These are phyloP conservation scores for Luffa aegyptiaca DNA, from an alignment of 306 rosid genomes.

Conservation along the genomic window DNA sequence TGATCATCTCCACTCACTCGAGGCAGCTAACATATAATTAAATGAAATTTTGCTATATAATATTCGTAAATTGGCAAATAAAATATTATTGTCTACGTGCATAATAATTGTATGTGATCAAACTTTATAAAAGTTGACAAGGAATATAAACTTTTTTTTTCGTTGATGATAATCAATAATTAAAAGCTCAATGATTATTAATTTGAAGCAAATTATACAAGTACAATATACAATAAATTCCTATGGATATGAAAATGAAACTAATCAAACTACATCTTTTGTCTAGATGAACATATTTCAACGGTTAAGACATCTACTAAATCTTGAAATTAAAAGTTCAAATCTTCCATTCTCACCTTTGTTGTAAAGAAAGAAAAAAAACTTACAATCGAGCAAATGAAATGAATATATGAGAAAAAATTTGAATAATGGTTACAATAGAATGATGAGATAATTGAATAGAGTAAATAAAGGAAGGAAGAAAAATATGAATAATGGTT, in stretches of 20 bases:
- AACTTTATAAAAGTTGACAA: conserved; percentile 1
- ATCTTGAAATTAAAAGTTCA: too few species aligned
- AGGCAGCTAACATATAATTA: neutral
- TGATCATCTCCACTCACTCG: conserved; percentile 6
- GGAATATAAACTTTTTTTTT: neutral
- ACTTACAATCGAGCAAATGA: too few species aligned
- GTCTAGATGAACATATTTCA: too few species aligned
- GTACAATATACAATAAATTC: too few species aligned
- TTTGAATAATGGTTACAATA: too few species aligned
- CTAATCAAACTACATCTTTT: too few species aligned
- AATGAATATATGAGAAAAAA: too few species aligned
- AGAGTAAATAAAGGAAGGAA: neutral
- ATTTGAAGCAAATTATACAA: neutral
- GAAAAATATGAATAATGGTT: too few species aligned
- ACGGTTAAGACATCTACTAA: too few species aligned
- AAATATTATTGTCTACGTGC: conserved; percentile 4
- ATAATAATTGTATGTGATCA: neutral
- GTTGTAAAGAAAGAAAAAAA: too few species aligned
- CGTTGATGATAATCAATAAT: neutral
- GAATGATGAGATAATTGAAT: neutral
- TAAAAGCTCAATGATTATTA: neutral
- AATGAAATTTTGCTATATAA: neutral
- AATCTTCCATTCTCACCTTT: too few species aligned
- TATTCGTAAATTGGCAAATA: neutral
- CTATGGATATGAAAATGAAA: neutral